These are phyloP conservation scores for Candida berthetii DNA, from an alignment of 805 yeast species.

Conservation along the genomic window DNA sequence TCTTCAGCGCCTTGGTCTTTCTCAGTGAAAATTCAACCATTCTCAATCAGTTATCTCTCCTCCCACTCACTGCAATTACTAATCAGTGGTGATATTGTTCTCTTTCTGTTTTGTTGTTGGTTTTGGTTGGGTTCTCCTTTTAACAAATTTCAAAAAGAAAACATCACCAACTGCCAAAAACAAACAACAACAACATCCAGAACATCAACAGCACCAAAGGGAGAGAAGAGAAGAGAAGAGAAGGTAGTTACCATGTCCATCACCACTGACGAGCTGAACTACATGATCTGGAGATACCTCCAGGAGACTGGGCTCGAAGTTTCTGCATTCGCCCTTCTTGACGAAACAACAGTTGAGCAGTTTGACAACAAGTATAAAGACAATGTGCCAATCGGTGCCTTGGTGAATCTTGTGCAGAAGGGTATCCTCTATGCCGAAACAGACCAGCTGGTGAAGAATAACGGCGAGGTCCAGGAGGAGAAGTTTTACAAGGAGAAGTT, in stretches of 20 bases:
- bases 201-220: background rate
- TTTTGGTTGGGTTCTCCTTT: too few relatives aligned
- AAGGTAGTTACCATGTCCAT: constrained; percentile 51
- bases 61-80: too few relatives aligned
- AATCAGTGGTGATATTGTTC: too few relatives aligned
- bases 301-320: constrained; percentile 79
- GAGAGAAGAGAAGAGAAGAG: too few relatives aligned
- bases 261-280: constrained; percentile 79
- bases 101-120: too few relatives aligned
- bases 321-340: constrained; percentile 74
- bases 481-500: constrained; percentile 25
- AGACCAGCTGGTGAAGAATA: constrained; percentile 44
- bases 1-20: constrained; percentile 18
- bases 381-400: constrained; percentile 67
- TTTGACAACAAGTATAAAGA: constrained; percentile 45
- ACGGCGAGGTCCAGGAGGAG: constrained; percentile 24
- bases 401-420: constrained; percentile 78
- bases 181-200: background rate
- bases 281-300: constrained; percentile 86
- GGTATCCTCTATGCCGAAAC: constrained; percentile 77
- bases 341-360: constrained; percentile 57
- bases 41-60: too few relatives aligned
- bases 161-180: background rate
- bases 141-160: too few relatives aligned
- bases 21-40: constrained; percentile 28